Evolutionary conservation across 257 asterid species (phyloP).

Genomic region (Solanum okadae): DNA sequence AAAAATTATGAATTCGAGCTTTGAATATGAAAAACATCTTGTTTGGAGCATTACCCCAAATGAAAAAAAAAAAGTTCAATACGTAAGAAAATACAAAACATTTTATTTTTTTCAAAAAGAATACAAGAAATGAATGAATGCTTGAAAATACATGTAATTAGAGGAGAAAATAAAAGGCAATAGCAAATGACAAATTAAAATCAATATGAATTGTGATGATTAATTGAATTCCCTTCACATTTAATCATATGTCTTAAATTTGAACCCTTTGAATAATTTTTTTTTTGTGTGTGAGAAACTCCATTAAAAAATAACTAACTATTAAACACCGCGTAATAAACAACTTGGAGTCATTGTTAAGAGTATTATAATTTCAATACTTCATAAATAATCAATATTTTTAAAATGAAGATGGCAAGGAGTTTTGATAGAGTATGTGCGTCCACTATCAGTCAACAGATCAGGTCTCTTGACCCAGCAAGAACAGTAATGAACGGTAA

Average conservation of each 20-base stretch:
- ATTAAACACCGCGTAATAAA: background rate
- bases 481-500: no score
- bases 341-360: background rate
- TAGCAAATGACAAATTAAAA: no score
- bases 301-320: background rate
- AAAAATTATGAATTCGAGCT: accelerated
- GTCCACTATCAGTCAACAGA: no score
- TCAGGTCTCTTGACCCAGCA: no score
- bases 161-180: no score
- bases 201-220: no score
- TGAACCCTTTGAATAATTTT: accelerated
- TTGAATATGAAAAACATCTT: no score
- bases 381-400: background rate
- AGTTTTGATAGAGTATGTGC: no score
- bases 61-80: no score
- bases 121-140: background rate
- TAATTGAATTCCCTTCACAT: background rate
- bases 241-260: no score
- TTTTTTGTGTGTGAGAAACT: accelerated
- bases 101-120: background rate
- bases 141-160: background rate
- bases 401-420: background rate
- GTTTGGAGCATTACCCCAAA: no score
- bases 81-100: background rate
- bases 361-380: background rate